Base-by-base conservation (phyloP, 2,329 filamentous ascomycete species). In the Calonectria ilicicola region DNA sequence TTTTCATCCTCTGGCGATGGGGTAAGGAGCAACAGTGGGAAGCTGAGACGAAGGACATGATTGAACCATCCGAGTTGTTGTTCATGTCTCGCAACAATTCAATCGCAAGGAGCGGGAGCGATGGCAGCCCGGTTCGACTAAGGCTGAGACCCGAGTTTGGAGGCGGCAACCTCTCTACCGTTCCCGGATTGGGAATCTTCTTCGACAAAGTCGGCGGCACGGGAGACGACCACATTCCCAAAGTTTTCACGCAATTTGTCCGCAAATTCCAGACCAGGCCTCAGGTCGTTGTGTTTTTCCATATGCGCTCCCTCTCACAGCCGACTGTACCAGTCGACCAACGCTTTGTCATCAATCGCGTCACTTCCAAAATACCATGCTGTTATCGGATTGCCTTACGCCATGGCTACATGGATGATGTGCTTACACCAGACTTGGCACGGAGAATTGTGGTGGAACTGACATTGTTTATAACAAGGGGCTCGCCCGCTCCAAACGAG, bases 1-100 rank as follows among this genome's bases (percentile, higher is more conserved):
- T 95, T 51, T 93, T 96, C 79, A 86, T 95, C 2, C 87, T 95
- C 14, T 96, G 94, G 94, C 90, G 94, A 38, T 96, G 91, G 77
- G 94, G 94, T 19, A 95, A 96, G 81, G 93, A 95, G 79, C 89
- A 91, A 72, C 94, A 96, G 80, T 96, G 94, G 93, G 84, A 84
- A 8, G 91, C 93, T 2, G 93, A 96, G 83, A 87, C 88, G 1
- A 86, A 88, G 69, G 92, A 95, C 76, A 87, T 88, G 5, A 86
- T 91, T 68, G 85, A 87, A 51, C 78, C 78, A 86, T 87, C 65
- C 77, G 76, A 86, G 17, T 82, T 88, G 4, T 75, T 84, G 21
- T 60, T 79, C 58, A 73, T 75, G 15, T 80, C 78, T 23, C 75
- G 76, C 42, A 78, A 76, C 64, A 77, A 77, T 53, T 80, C 78